Base-by-base conservation (phyloP, 495 filamentous ascomycete genomes). In the Talaromyces liani region DNA sequence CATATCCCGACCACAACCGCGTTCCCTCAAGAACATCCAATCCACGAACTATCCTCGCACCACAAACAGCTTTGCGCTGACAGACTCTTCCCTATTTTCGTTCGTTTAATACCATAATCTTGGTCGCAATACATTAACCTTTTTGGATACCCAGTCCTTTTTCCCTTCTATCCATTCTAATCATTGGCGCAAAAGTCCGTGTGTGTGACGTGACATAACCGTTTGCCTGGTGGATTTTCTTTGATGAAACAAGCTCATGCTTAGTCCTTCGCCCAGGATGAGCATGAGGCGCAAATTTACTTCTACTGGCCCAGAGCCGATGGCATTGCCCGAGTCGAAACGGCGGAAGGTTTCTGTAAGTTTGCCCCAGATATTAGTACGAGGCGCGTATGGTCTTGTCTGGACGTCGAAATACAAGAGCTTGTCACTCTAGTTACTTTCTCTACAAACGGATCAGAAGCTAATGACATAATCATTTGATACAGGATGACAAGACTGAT, bases 251-350 rank as follows among this genome's bases (percentile, higher is more conserved):
- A 57, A 36, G 56, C 56, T 36, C 56, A 22, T 58, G 41, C 45
- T 53, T 62, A 20, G 8, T 53, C 47, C 34, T 58, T 29, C 7
- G 29, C 39, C 29, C 25, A 61, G 34, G 27, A 90, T 90, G 87
- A 87, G 86, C 63, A 81, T 82, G 64, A 92, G 91, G 79, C 84
- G 89, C 60, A 90, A 89, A 71, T 82, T 81, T 25, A 66, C 77
- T 22, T 69, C 67, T 49, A 71, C 73, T 61, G 71, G 72, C 58
- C 71, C 77, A 49, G 78, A 76, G 56, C 55, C 63, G 39, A 69
- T 66, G 51, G 47, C 66, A n/a, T 36, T 36, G 63, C 83, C 85
- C 65, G 82, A 82, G 67, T 74, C 82, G 53, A 91, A 91, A 79
- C 78, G 84, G 61, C 80, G 80, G 66, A 87, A 82, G 65, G 63